phyloP scores from a whole-genome alignment of 2,329 filamentous ascomycete genomes.

The Pseudovirgaria hyperparasitica region DNA sequence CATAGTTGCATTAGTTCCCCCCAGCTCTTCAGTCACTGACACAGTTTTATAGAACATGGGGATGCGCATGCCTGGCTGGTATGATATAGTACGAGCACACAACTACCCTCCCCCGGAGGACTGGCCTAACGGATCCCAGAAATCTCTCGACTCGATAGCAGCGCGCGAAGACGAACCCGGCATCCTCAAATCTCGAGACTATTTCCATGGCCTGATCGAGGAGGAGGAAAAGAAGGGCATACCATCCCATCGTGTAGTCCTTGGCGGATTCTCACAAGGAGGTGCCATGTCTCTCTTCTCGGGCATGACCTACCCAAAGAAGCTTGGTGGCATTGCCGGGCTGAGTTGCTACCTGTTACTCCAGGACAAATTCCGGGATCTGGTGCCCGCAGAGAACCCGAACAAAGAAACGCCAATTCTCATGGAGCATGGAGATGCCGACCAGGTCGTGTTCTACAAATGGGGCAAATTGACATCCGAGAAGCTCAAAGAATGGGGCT shows the following conservation, averaged over 20 bases:
- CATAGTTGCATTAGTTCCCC: conserved; percentile 5
- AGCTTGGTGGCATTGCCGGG: conserved; percentile 78
- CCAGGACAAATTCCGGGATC: conserved; percentile 45
- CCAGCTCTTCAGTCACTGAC: conserved; percentile 1
- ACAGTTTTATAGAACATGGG: conserved; percentile 50
- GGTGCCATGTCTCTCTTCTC: conserved; percentile 77
- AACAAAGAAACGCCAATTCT: conserved; percentile 74
- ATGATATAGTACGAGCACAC: conserved; percentile 54
- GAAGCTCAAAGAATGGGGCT: conserved; percentile 54
- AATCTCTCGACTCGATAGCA: conserved; percentile 32
- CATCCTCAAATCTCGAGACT: conserved; percentile 58
- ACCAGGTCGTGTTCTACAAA: conserved; percentile 57
- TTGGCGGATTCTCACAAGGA: conserved; percentile 79
- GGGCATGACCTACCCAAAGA: conserved; percentile 59
- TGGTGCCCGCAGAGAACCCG: conserved; percentile 30
- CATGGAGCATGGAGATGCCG: conserved; percentile 74
- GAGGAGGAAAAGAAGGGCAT: conserved; percentile 72
- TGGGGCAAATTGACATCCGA: conserved; percentile 59
- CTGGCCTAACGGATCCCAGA: conserved; percentile 12
- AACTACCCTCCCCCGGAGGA: conserved; percentile 12
- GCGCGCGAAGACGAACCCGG: conserved; percentile 51
- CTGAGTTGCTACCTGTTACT: conserved; percentile 73
- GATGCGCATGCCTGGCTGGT: conserved; percentile 78
- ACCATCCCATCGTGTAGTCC: conserved; percentile 65
- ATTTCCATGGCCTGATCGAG: conserved; percentile 69